Evolutionary conservation across 164 flowering plant species (phyloP).

Genomic region (grape (Vitis vinifera)): DNA sequence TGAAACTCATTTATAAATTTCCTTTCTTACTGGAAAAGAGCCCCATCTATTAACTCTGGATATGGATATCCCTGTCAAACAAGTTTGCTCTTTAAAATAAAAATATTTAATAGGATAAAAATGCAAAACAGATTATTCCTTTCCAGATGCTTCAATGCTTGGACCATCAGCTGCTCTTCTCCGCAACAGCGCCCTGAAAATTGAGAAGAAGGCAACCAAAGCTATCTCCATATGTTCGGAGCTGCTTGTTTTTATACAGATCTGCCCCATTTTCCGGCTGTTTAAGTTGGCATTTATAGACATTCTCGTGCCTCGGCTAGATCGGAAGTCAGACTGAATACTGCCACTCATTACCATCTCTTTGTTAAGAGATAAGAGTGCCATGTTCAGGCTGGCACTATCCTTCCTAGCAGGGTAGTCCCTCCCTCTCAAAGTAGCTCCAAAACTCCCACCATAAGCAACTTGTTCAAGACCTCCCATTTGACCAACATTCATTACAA

Average conservation of each 20-base stretch:
- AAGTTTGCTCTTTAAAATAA: not conserved
- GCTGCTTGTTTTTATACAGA: slow-evolving; percentile 61
- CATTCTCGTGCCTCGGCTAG: slow-evolving; percentile 48
- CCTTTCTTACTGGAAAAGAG: not conserved
- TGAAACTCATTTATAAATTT: not conserved
- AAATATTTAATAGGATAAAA: not conserved
- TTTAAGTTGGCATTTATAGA: slow-evolving; percentile 73
- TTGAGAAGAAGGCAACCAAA: slow-evolving; percentile 53
- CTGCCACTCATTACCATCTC: slow-evolving; percentile 71
- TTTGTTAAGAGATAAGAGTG: slow-evolving; percentile 62
- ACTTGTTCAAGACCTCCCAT: slow-evolving; percentile 58
- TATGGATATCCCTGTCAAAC: not conserved
- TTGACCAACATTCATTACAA: slow-evolving; percentile 61
- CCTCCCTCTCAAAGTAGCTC: slow-evolving; percentile 65
- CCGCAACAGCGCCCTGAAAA: slow-evolving; percentile 49
- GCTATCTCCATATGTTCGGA: slow-evolving; percentile 72
- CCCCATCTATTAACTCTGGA: not conserved
- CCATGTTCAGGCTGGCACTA: slow-evolving; percentile 45
- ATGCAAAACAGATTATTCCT: slow-evolving; percentile 6
- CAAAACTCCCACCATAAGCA: slow-evolving; percentile 82
- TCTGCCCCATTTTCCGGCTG: slow-evolving; percentile 79
- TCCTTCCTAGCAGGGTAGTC: slow-evolving; percentile 89
- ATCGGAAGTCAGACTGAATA: slow-evolving; percentile 61
- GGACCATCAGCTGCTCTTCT: slow-evolving; percentile 22
- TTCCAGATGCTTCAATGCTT: slow-evolving; percentile 13